Percentiles rank a stretch among this genome's conserved stretches.
Evolutionary conservation across 2,329 filamentous ascomycete genomes (phyloP).

Genomic region (Graphilbum ipis-grandicollis): DNA sequence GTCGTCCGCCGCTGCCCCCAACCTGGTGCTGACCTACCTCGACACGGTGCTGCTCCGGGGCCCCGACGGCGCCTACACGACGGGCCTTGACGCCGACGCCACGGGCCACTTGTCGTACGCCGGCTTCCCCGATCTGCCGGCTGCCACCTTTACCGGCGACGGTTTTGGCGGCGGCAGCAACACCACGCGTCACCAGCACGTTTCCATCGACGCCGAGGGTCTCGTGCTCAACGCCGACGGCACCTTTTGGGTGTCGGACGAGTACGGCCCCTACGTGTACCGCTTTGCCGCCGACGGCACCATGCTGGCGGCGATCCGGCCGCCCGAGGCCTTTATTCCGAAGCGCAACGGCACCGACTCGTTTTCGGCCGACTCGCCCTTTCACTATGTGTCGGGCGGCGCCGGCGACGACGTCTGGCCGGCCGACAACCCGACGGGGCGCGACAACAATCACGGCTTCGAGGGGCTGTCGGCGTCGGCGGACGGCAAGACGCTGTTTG

Average conservation of each 20-base stretch:
- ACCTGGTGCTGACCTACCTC: constrained; percentile 43
- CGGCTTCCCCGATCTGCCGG: constrained; percentile 44
- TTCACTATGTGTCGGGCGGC: constrained; percentile 34
- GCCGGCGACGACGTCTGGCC: constrained; percentile 36
- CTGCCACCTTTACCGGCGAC: constrained; percentile 45
- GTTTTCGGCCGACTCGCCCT: constrained; percentile 48
- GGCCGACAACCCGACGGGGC: constrained; percentile 27
- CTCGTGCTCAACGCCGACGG: constrained; percentile 41
- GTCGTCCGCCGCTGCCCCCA: constrained; percentile 28
- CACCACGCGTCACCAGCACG: constrained; percentile 20
- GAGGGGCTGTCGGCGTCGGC: constrained; percentile 48
- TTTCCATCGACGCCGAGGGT: constrained; percentile 50
- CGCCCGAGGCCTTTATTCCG: constrained; percentile 47
- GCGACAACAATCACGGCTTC: constrained; percentile 56
- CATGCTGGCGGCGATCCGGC: constrained; percentile 46
- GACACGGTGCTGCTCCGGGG: constrained; percentile 49
- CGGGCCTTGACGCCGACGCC: constrained; percentile 44
- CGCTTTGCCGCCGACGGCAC: constrained; percentile 39
- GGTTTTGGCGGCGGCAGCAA: constrained; percentile 39
- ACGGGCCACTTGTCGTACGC: constrained; percentile 33
- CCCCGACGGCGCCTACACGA: constrained; percentile 42
- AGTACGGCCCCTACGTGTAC: constrained; percentile 56
- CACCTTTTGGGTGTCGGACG: constrained; percentile 52
- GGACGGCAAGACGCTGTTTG: constrained; percentile 46
- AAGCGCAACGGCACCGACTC: constrained; percentile 37